Conservation (phyloP, 352 stramenopile genomes). For the Globisporangium paddicum region DNA sequence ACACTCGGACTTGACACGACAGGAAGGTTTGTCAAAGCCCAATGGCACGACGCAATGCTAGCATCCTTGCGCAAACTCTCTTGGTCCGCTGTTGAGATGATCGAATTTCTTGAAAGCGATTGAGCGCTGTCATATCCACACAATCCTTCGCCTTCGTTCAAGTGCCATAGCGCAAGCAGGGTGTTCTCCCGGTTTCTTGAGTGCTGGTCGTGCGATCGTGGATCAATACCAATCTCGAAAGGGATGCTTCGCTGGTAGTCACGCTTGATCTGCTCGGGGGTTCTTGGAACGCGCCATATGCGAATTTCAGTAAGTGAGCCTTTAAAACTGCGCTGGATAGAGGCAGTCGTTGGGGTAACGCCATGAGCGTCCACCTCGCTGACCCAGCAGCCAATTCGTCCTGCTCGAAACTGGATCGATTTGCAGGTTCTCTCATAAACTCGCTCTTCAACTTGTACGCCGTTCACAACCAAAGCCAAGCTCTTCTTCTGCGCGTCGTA, state of each 20-base stretch:
- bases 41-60: constrained; percentile 63
- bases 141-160: constrained; percentile 72
- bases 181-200: constrained; percentile 13
- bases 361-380: constrained; percentile 38
- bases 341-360: constrained; percentile 21
- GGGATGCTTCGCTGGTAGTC: constrained; percentile 70
- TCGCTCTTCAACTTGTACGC: constrained; percentile 25
- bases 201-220: not conserved
- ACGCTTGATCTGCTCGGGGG: constrained; percentile 33
- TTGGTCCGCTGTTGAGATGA: constrained; percentile 8
- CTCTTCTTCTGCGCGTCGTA: constrained; percentile 31
- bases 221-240: constrained; percentile 15
- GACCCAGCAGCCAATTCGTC: constrained; percentile 72
- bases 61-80: constrained; percentile 30
- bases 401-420: constrained; percentile 44
- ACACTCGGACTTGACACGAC: constrained; percentile 43
- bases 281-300: constrained; percentile 54
- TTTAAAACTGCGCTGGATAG: constrained; percentile 60
- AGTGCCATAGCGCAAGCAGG: constrained; percentile 61
- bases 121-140: constrained; percentile 42
- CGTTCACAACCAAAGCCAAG: constrained; percentile 57
- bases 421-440: constrained; percentile 37
- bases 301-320: constrained; percentile 72
- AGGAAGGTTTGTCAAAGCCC: constrained; percentile 50
- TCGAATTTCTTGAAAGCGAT: not conserved